Percentiles rank a stretch among this genome's conserved stretches.
Conservation (phyloP, 2,329 filamentous ascomycete species). For the Dothistroma septosporum region DNA sequence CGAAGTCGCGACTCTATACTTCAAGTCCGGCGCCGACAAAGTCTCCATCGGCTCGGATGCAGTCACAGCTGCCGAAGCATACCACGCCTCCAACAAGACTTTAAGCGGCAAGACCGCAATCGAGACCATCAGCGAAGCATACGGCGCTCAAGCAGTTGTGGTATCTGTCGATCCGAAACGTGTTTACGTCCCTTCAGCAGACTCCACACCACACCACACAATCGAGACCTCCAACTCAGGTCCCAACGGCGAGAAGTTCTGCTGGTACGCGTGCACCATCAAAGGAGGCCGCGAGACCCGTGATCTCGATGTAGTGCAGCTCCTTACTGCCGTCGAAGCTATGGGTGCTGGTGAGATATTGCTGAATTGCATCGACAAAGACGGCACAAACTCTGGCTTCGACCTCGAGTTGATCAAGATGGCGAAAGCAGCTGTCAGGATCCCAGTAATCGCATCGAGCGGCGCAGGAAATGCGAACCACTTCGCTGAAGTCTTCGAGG, state of each 20-base stretch:
- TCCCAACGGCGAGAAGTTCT: conserved; percentile 71
- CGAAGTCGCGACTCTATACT: conserved; percentile 94
- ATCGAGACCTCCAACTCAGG: conserved; percentile 67
- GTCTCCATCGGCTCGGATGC: conserved; percentile 95
- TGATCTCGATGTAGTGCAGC: conserved; percentile 86
- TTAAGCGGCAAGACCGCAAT: conserved; percentile 83
- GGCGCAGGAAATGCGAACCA: conserved; percentile 84
- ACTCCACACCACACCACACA: conserved; percentile 69
- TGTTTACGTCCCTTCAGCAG: conserved; percentile 70
- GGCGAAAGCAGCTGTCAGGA: conserved; percentile 80
- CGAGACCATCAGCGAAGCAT: conserved; percentile 88
- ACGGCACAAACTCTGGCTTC: conserved; percentile 91
- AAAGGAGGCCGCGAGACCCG: conserved; percentile 92
- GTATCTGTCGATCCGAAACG: conserved; percentile 92
- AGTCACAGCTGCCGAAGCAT: conserved; percentile 87
- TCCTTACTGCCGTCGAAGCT: conserved; percentile 83
- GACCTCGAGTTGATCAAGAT: conserved; percentile 86
- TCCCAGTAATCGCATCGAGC: conserved; percentile 92
- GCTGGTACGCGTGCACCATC: conserved; percentile 98
- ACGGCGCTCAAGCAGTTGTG: conserved; percentile 95
- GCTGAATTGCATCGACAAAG: conserved; percentile 95
- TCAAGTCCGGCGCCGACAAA: conserved; percentile 94
- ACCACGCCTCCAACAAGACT: conserved; percentile 65
- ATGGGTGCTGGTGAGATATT: conserved; percentile 95
- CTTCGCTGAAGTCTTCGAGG: conserved; percentile 83